These are phyloP conservation scores for Candida koratica DNA, from an alignment of 805 yeast species.

Conservation along the genomic window DNA sequence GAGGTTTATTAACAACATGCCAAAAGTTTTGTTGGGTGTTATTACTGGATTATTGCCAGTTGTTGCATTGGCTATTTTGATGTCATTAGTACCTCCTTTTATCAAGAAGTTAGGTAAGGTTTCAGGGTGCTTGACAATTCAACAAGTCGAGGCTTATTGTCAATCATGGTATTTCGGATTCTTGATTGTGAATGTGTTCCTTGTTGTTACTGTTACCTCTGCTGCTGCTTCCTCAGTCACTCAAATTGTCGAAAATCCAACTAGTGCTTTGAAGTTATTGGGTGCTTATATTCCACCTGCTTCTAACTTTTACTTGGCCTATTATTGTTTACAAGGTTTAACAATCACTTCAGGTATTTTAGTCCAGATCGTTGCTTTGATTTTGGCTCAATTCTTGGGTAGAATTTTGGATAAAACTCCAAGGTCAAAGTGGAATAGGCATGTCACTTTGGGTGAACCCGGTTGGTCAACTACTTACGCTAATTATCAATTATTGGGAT, in stretches of 20 bases:
- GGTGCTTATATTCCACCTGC: conserved; percentile 82
- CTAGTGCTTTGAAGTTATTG: conserved; percentile 66
- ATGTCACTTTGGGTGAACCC: conserved; percentile 58
- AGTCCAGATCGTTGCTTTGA: conserved; percentile 69
- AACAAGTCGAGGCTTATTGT: conserved; percentile 72
- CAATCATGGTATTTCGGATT: conserved; percentile 89
- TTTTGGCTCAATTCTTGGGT: conserved; percentile 69
- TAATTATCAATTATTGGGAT: conserved; percentile 65
- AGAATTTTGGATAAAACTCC: conserved; percentile 79
- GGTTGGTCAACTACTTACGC: conserved; percentile 86
- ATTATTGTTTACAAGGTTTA: conserved; percentile 78
- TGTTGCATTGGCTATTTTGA: conserved; percentile 57
- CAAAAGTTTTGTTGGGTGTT: conserved; percentile 52
- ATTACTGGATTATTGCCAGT: conserved; percentile 70
- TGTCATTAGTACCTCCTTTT: conserved; percentile 63
- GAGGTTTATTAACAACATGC: conserved; percentile 54
- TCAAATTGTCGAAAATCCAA: conserved; percentile 63
- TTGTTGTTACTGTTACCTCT: conserved; percentile 80
- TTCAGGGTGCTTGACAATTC: conserved; percentile 67
- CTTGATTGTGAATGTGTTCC: conserved; percentile 84
- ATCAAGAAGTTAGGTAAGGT: conserved; percentile 67
- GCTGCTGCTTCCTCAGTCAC: conserved; percentile 77
- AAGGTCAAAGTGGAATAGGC: conserved; percentile 84
- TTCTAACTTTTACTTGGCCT: conserved; percentile 83
- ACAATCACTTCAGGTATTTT: conserved; percentile 71